A percentile compares a stretch with the other conserved stretches of the same genome.
phyloP scores from a whole-genome alignment of 139 green algal genomes.

The Micromonas commoda region DNA sequence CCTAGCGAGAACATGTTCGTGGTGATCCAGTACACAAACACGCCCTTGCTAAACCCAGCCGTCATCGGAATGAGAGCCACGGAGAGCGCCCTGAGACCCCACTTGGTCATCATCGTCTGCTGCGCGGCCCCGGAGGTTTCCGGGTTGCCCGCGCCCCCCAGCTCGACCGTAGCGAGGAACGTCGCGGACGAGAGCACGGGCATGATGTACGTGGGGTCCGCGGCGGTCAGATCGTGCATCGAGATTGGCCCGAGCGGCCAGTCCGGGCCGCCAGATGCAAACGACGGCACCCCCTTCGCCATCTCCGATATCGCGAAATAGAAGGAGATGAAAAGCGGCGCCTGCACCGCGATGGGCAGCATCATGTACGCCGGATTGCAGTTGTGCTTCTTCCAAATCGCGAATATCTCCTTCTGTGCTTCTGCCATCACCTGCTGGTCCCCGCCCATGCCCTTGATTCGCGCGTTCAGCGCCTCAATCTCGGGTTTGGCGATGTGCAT shows the following conservation, averaged over 20 bases:
- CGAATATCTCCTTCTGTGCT: constrained; percentile 27
- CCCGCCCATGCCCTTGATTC: constrained; percentile 49
- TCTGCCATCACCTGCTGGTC: constrained; percentile 17
- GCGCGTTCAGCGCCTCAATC: constrained; percentile 45
- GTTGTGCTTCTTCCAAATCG: constrained; percentile 54
- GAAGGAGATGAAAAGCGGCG: constrained; percentile 62
- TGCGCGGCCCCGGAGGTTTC: constrained; percentile 32
- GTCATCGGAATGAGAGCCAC: constrained; percentile 64
- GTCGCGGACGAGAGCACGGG: constrained; percentile 56
- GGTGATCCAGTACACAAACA: constrained; percentile 52
- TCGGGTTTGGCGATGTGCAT: constrained; percentile 57
- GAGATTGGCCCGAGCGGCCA: constrained; percentile 64
- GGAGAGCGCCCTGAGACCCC: constrained; percentile 48
- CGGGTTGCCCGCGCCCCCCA: constrained; percentile 56
- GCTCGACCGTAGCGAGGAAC: constrained; percentile 69
- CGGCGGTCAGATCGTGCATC: constrained; percentile 75
- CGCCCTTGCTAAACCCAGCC: constrained; percentile 46
- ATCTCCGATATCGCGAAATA: constrained; percentile 47
- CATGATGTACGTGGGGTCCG: constrained; percentile 69
- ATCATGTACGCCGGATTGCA: constrained; percentile 52
- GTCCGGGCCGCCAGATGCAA: constrained; percentile 60
- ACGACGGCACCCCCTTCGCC: constrained; percentile 20
- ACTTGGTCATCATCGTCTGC: constrained; percentile 52
- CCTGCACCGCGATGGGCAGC: constrained; percentile 43
- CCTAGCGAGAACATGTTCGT: constrained; percentile 45